phyloP scores from a whole-genome alignment of 1,139 yeast species.

The Hyphopichia burtonii region DNA sequence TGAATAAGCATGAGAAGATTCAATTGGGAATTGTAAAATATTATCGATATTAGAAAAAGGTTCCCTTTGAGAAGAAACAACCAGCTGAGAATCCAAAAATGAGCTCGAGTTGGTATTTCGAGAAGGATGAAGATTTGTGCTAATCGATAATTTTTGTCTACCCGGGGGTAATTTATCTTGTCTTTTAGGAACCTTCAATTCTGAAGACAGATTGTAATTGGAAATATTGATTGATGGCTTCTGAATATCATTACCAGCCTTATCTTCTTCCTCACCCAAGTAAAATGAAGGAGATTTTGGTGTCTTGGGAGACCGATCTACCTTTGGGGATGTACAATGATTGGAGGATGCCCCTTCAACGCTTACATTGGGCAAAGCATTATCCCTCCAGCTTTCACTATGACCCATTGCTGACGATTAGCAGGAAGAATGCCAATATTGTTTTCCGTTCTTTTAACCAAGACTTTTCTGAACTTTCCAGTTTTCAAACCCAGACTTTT shows the following conservation, averaged over 20 bases:
- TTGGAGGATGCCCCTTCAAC: not conserved
- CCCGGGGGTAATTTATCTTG: not conserved
- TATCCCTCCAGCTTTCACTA: too few species aligned
- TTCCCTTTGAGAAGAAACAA: not conserved
- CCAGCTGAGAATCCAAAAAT: too few species aligned
- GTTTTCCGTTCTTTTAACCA: too few species aligned
- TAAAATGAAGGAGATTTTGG: slow-evolving; percentile 21
- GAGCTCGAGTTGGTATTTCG: not conserved
- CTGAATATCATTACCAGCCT: not conserved
- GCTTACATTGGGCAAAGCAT: not conserved
- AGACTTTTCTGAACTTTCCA: too few species aligned
- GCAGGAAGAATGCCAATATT: too few species aligned
- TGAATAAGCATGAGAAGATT: slow-evolving; percentile 81
- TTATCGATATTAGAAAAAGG: slow-evolving; percentile 1
- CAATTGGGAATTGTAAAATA: slow-evolving; percentile 60
- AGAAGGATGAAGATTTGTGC: not conserved
- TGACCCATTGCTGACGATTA: too few species aligned
- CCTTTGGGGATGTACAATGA: not conserved
- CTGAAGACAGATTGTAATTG: not conserved
- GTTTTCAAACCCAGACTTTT: too few species aligned
- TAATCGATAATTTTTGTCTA: slow-evolving; percentile 1
- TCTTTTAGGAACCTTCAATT: not conserved
- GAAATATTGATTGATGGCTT: not conserved
- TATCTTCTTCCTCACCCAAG: slow-evolving; percentile 20
- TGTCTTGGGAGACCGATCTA: slow-evolving; percentile 8